Base-by-base conservation (phyloP, 176 grass and related monocot genomes). In the Triticum monococcum region DNA sequence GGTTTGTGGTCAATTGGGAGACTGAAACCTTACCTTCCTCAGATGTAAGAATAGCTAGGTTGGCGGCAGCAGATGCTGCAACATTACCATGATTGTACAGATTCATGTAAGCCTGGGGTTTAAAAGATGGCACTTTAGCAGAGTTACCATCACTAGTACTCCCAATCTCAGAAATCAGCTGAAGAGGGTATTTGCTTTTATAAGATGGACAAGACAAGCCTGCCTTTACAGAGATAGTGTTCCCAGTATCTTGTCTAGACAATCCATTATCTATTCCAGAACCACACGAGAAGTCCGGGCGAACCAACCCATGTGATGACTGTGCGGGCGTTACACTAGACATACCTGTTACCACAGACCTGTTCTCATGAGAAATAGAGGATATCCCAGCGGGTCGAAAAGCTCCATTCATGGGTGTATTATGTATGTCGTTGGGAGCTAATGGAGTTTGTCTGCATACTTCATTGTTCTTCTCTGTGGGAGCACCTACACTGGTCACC, bases 31-130 rank as follows among this genome's bases (percentile, higher is more conserved):
- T 92, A 77, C 94, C 88, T 86, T 99, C 94, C 85, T 87, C 92
- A 82, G 89, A 89, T 87, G 80, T 94, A 83, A 99, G 80, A 93
- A 96, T 14, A 84, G 90, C 94, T 72, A 96, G 84, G 75, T 88
- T 93, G 61, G 90, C 89, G 33, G 94, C 92, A 80, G 97, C 92
- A 31, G 85, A 94, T 88, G 97, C 97, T 84, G 94, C 94, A 90
- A 97, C 83, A 77, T 91, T 91, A 36, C 97, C 97, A 81, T 97
- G 94, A 73, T 75, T 96, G 86, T 99, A 99, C n/a, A 93, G 87
- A 79, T 99, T 99, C 72, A 91, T 79, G 86, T 99, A 99, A 72
- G 87, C 82, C 65, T 93, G 92, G 59, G 92, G 92, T 87, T 89
- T 99, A 82, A 99, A 99, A 75, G 65, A 78, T 17, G 52, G 76